These are phyloP conservation scores for Schizonepeta tenuifolia DNA, from an alignment of 257 asterid species.

Conservation along the genomic window DNA sequence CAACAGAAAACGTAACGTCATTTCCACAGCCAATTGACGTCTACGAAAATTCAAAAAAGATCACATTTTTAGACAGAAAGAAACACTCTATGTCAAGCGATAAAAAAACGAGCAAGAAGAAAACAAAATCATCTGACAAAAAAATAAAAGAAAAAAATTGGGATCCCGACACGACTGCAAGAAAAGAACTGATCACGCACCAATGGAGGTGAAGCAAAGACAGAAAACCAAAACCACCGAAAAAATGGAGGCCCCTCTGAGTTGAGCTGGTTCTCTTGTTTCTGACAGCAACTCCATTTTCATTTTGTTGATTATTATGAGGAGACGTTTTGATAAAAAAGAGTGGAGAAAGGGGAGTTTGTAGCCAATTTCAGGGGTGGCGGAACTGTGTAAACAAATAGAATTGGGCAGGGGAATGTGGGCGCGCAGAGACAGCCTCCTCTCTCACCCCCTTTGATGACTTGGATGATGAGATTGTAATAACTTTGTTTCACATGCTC, in stretches of 20 bases:
- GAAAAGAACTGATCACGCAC: constrained; percentile 9
- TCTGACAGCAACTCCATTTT: constrained; percentile 1
- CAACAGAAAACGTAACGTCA: no score
- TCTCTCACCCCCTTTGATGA: not conserved
- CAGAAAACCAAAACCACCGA: constrained; percentile 11
- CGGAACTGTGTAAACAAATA: constrained; percentile 19
- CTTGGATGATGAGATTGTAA: not conserved
- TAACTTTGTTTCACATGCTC: not conserved
- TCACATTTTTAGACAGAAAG: not conserved
- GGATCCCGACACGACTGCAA: not conserved
- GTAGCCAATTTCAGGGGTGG: constrained; percentile 16
- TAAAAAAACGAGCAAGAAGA: not conserved
- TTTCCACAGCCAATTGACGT: not conserved
- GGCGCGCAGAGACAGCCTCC: not conserved
- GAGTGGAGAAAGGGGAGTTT: constrained; percentile 15
- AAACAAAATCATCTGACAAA: not conserved
- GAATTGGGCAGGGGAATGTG: not conserved
- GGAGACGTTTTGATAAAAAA: not conserved
- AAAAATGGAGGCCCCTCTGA: constrained; percentile 16
- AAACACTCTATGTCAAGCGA: not conserved
- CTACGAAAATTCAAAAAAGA: not conserved
- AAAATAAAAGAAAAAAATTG: not conserved
- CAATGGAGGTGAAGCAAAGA: not conserved
- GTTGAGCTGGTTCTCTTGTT: constrained; percentile 1
- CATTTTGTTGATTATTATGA: not conserved